A percentile compares a stretch with the other conserved stretches of the same genome.
Conservation (phyloP, 257 asterid genomes). For the Solanum chiquidenum region DNA sequence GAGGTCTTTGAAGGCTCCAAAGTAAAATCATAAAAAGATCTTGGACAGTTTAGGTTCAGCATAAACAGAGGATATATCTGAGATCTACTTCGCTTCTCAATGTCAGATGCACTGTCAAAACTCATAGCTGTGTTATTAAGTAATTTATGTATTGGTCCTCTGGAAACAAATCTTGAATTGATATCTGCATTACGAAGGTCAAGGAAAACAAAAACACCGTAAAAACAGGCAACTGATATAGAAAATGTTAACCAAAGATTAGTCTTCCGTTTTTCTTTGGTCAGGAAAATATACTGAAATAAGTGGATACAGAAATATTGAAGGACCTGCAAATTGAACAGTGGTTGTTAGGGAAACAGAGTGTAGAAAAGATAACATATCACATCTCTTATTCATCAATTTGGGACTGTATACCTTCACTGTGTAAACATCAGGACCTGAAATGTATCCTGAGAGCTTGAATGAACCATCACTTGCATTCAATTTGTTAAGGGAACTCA, state of each 20-base stretch:
- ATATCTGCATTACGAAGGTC: slow-evolving; percentile 27
- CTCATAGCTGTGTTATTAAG: background rate
- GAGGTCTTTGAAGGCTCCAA: slow-evolving; percentile 57
- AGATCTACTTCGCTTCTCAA: slow-evolving; percentile 40
- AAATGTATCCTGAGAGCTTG: slow-evolving; percentile 72
- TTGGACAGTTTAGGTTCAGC: slow-evolving; percentile 72
- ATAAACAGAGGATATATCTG: slow-evolving; percentile 48
- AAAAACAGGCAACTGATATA: slow-evolving; percentile 14
- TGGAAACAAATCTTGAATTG: slow-evolving; percentile 71
- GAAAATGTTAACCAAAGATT: background rate
- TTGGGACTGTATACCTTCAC: background rate
- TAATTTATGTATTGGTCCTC: background rate
- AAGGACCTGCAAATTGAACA: slow-evolving; percentile 59
- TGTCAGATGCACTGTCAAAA: background rate
- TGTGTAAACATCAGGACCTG: slow-evolving; percentile 51
- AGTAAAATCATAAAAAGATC: slow-evolving; percentile 58
- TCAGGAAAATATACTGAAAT: background rate
- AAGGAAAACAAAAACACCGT: slow-evolving; percentile 33
- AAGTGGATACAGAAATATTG: slow-evolving; percentile 86
- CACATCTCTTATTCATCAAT: background rate
- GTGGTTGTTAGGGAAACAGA: slow-evolving; percentile 15
- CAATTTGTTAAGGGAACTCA: slow-evolving; percentile 33
- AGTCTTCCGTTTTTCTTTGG: background rate
- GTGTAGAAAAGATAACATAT: background rate
- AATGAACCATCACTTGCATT: slow-evolving; percentile 38